phyloP scores from a whole-genome alignment of 1,284 basidiomycete species.

The Schizopora paradoxa region DNA sequence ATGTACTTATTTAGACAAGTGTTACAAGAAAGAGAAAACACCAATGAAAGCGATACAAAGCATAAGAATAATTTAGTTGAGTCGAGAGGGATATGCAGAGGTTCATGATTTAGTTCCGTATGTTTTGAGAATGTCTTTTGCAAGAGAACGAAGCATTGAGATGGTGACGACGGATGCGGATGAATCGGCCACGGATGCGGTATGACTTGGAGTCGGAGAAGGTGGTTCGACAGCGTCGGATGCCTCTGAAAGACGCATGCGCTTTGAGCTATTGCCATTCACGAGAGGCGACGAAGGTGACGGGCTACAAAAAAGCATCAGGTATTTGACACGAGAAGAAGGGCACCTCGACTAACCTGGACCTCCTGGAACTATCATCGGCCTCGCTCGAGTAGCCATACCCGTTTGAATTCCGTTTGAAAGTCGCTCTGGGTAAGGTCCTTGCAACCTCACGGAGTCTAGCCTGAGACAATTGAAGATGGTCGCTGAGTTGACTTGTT shows the following conservation, averaged over 20 bases:
- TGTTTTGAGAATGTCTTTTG: conserved; percentile 53
- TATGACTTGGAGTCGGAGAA: conserved; percentile 35
- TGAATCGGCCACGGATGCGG: conserved; percentile 22
- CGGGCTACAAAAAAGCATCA: conserved; percentile 1
- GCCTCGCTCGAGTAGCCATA: not conserved
- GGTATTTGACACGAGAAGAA: not conserved
- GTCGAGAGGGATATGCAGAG: too few relatives aligned
- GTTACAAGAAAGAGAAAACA: too few relatives aligned
- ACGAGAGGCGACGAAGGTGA: not conserved
- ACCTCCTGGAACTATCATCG: conserved; percentile 1
- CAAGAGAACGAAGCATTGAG: conserved; percentile 65
- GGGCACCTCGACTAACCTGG: not conserved
- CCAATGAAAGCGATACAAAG: too few relatives aligned
- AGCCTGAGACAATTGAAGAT: conserved; percentile 1
- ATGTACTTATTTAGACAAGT: too few relatives aligned
- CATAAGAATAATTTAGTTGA: too few relatives aligned
- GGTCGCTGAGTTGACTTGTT: not conserved
- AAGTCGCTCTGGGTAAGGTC: conserved; percentile 1
- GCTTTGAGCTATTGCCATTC: conserved; percentile 9
- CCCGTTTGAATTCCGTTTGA: conserved; percentile 4
- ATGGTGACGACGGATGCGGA: conserved; percentile 44
- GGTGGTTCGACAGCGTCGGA: conserved; percentile 5
- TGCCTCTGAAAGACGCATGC: conserved; percentile 4
- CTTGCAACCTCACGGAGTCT: conserved; percentile 2
- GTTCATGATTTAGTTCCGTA: conserved; percentile 29